Percentiles rank a stretch among this genome's conserved stretches.
Evolutionary conservation across 768 basidiomycete genomes (phyloP).

Genomic region (Suillus placidus): DNA sequence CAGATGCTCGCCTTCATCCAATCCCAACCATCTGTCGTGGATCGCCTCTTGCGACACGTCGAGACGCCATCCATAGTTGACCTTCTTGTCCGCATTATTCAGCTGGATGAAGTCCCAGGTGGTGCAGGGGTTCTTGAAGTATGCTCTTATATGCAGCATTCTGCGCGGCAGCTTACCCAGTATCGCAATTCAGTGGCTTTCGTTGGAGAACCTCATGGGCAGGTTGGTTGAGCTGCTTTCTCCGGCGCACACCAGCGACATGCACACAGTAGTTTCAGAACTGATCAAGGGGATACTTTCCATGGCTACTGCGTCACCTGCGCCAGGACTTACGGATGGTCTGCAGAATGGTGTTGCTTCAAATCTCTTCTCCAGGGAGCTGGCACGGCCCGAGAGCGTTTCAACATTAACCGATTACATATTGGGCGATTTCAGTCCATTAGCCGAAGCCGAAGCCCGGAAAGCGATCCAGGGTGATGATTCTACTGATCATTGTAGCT

Average conservation of each 20-base stretch:
- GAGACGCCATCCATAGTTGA: constrained; percentile 92
- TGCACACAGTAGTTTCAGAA: constrained; percentile 87
- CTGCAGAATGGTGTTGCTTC: constrained; percentile 73
- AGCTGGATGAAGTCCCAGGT: constrained; percentile 82
- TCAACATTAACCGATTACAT: constrained; percentile 74
- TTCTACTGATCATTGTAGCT: constrained; percentile 16
- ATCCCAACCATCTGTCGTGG: constrained; percentile 77
- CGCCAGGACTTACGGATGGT: constrained; percentile 69
- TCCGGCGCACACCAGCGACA: constrained; percentile 69
- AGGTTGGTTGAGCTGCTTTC: constrained; percentile 83
- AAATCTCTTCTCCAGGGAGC: constrained; percentile 87
- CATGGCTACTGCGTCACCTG: constrained; percentile 87
- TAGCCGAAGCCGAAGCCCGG: constrained; percentile 15
- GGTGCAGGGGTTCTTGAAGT: constrained; percentile 88
- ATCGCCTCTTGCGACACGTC: constrained; percentile 81
- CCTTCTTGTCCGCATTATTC: constrained; percentile 85
- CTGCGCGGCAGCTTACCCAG: constrained; percentile 31
- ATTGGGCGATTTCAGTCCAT: constrained; percentile 58
- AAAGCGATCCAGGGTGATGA: constrained; percentile 19
- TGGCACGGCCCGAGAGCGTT: constrained; percentile 76
- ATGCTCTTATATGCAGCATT: constrained; percentile 45
- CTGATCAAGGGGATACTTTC: constrained; percentile 94
- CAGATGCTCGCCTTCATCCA: constrained; percentile 95
- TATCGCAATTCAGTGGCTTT: constrained; percentile 74
- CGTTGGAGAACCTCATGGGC: constrained; percentile 79